Base-by-base conservation (phyloP, 768 basidiomycete species). In the Dentipellis sp. region DNA sequence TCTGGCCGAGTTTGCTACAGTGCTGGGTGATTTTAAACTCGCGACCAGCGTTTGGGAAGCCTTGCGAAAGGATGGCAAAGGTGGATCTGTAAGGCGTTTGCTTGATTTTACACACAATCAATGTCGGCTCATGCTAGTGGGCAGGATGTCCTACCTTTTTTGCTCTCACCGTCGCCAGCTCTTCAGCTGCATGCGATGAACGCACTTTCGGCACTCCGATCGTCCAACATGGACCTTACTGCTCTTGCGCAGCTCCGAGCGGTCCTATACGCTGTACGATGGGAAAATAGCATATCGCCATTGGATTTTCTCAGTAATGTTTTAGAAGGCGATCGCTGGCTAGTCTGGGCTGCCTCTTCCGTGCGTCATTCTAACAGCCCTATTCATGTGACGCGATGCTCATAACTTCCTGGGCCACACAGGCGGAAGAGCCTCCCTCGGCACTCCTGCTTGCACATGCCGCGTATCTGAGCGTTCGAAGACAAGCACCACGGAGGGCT, bases 1-100 rank as follows among this genome's bases (percentile, higher is more conserved):
- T n/a, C 74, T 98, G 3, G 97, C 94, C 10, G 97, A 99, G 68
- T 94, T 98, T 71, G 85, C 92, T 9, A 97, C 97, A 17, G 82
- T 94, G 57, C 71, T 98, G 2, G 88, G 93, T 3, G 97, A 99
- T 69, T 83, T 84, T 67, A 92, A 90, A 62, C 76, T 94, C 35
- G 95, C 94, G 0, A 74, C 80, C 2, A 71, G 72, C 8, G 82
- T 94, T 3, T 98, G 94, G 88, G 97, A 97, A 66, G 75, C 84
- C 3, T 66, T 93, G 36, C 76, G 91, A 50, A 93, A 93, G 66
- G 94, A 97, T 58, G 81, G 80, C 45, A 93, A 90, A 65, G 84
- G 86, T 37, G 94, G 94, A 45, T 88, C 87, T 29, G 92, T 94
- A 69, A 60, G 83, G 75, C 16, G 54, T 17, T 14, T 12, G 53